Evolutionary conservation across 2,329 filamentous ascomycete genomes (phyloP), one percentile per base, ranked within the genome.

Genomic region (Fusarium tupiense): DNA sequence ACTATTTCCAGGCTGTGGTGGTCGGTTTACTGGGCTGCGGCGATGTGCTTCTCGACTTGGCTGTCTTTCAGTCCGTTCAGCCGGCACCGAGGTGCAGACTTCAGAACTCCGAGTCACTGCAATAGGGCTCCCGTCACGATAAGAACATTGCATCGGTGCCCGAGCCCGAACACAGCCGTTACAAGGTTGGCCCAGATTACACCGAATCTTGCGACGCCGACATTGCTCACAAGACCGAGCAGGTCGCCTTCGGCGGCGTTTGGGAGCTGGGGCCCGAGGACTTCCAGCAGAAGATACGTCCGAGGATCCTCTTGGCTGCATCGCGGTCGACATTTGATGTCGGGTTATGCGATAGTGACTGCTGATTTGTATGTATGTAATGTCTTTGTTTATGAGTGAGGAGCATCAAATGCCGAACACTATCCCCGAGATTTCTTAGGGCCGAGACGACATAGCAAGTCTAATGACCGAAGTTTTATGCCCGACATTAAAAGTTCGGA

Each of bases 151-250:
- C 70, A 76, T 77, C 26, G 77, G 61, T 12, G 58, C 67, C 43
- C 76, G 69, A 35, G 77, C 76, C 61, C 76, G 75, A 43, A 76
- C 68, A 43, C 77, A 78, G 11, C 74, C 72, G 29, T 65, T 69
- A 41, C 77, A 78, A 20, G 77, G 77, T 62, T 77, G 75, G 8
- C 66, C 72, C 35, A 74, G 47, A 41, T 70, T 69, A 49, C 76
- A 78, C 41, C 74, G 72, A 46, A 78, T 71, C 56, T 78, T 78
- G 38, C 77, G 75, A 50, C 76, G 74, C 5, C 77, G 76, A 22
- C 77, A 78, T 52, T 78, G 77, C 57, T 78, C 76, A 37, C 77
- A 78, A 9, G 77, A 78, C 26, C 69, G 64, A 26, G 77, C 77
- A 7, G 76, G 75, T 22, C 77, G 72, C 4, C 77, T 76, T 43